Conservation (phyloP, 805 yeast species). For the Lachancea lanzarotensis region DNA sequence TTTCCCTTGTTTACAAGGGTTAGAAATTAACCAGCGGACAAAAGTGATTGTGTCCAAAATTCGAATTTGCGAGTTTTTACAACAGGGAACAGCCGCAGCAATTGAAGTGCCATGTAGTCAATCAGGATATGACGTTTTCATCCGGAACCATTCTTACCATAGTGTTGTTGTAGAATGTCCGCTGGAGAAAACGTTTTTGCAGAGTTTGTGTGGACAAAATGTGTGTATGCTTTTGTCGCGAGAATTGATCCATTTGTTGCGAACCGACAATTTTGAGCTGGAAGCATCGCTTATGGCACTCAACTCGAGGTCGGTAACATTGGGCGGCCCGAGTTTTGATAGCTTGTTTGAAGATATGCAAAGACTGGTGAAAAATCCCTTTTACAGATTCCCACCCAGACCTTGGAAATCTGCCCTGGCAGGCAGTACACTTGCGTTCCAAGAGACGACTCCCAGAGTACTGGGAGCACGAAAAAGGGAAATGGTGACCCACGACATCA, state of each 20-base stretch:
- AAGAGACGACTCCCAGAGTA: not conserved
- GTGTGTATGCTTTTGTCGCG: constrained; percentile 6
- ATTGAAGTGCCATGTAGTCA: not conserved
- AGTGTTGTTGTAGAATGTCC: constrained; percentile 3
- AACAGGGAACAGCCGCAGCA: not conserved
- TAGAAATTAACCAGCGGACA: not conserved
- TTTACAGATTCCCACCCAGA: not conserved
- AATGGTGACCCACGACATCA: constrained; percentile 1
- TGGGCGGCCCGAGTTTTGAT: not conserved
- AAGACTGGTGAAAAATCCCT: not conserved
- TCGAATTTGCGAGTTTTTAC: not conserved
- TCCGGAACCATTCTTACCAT: constrained; percentile 1
- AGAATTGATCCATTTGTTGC: constrained; percentile 2
- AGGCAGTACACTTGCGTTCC: not conserved
- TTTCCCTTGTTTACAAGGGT: not conserved
- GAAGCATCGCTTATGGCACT: not conserved
- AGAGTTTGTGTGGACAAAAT: not conserved
- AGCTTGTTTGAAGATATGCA: not conserved
- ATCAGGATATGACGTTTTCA: not conserved
- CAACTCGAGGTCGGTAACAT: not conserved
- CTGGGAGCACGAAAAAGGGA: not conserved
- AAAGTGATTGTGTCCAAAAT: not conserved
- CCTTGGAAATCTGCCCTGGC: not conserved
- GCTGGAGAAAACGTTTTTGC: not conserved
- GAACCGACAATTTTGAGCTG: not conserved